Evolutionary conservation across 495 filamentous ascomycete genomes (phyloP).

Genomic region (Daldinia bambusicola): DNA sequence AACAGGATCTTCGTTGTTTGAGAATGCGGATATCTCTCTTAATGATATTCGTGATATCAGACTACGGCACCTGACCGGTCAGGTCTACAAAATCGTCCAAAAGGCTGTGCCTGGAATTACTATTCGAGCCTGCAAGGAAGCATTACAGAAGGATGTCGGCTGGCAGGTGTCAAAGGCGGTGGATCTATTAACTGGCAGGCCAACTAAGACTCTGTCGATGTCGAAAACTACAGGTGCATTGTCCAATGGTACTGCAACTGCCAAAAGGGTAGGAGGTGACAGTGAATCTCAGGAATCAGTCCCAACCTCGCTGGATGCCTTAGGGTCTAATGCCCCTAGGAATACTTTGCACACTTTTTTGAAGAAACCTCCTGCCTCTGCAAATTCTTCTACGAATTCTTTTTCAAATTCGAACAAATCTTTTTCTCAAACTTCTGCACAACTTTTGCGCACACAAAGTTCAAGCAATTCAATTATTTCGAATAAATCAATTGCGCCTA

Average conservation of each 20-base stretch:
- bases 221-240: constrained; percentile 20
- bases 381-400: too few relatives aligned
- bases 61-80: constrained; percentile 40
- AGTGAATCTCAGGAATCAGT: not conserved
- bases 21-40: constrained; percentile 37
- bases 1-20: constrained; percentile 11
- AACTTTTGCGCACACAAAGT: constrained; percentile 21
- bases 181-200: constrained; percentile 28
- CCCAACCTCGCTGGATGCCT: not conserved
- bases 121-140: constrained; percentile 42
- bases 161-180: constrained; percentile 48
- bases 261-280: not conserved
- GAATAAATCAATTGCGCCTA: constrained; percentile 6
- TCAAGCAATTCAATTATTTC: constrained; percentile 14
- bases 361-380: constrained; percentile 1
- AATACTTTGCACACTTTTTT: constrained; percentile 30
- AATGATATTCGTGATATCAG: constrained; percentile 47
- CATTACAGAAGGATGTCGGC: constrained; percentile 39
- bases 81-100: constrained; percentile 47
- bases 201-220: constrained; percentile 13
- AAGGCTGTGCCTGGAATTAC: constrained; percentile 37
- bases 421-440: constrained; percentile 21
- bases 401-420: constrained; percentile 17
- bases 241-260: not conserved
- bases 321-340: constrained; percentile 5